Evolutionary conservation across 345 rosid genomes (phyloP), one percentile per base, ranked within the genome.

Genomic region (Clarkia xantiana): DNA sequence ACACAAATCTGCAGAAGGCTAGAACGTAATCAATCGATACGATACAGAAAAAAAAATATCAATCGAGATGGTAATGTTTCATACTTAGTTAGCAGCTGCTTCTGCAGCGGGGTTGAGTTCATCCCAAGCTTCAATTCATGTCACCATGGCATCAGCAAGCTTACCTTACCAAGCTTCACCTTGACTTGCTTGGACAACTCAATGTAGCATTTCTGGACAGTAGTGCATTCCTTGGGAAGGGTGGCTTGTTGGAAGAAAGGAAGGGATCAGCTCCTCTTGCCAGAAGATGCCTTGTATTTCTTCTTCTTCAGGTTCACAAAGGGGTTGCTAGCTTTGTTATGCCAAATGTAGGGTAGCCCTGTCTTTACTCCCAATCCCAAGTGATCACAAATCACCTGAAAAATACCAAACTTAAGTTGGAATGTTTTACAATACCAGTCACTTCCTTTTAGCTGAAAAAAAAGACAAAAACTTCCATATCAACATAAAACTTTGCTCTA

Each of bases 61-160:
- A 22, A 22, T 22, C 25, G 25, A 22, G 25, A 22, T 2, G 8
- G 5, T 5, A 29, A 29, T 3, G 6, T 29, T 29, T 5, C 36
- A n/a, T n/a, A n/a, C n/a, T n/a, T 29, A 29, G 1, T 2, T 29
- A 3, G 36, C 36, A 47, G 40, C 45, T 1, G 72, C 47, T 22
- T 55, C 60, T 3, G 19, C 66, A 14, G 69, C 49, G 2, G 84
- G 74, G 84, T 86, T 86, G 44, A 86, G 90, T 70, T 86, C 94
- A 40, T 86, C 96, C 96, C 96, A 86, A 60, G 94, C 94, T 20
- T 83, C 86, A 48, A 86, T 83, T 94, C 96, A 86, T 17, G 86
- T 78, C 34, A 86, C 78, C 96, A 86, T 86, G 60, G 94, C 96
- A 36, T 86, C 94, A 1, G 86, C 74, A 17, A 86, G 81, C 66